Evolutionary conservation across 495 filamentous ascomycete genomes (phyloP).

Genomic region (Penicillium mononematosum): DNA sequence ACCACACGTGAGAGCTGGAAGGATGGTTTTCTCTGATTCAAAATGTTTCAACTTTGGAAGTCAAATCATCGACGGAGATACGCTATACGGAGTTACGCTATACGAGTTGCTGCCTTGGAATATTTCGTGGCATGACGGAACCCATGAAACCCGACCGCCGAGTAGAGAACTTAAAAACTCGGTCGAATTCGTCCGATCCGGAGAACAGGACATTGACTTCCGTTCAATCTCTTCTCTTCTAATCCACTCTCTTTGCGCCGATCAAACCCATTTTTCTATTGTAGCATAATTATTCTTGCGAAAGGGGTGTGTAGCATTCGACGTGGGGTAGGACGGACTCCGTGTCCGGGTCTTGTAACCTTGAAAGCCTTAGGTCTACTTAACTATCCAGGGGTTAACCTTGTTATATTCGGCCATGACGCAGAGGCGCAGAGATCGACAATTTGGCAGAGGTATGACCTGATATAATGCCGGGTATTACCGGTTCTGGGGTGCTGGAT

Average conservation of each 20-base stretch:
- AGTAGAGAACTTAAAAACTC: neutral
- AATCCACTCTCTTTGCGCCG: constrained; percentile 1
- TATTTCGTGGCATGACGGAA: constrained; percentile 11
- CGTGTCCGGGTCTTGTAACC: neutral
- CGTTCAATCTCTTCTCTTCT: neutral
- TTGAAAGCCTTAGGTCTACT: neutral
- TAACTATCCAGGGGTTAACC: neutral
- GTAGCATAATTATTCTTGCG: neutral
- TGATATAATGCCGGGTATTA: neutral
- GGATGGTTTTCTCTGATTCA: neutral
- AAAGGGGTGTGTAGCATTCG: neutral
- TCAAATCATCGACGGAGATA: too few species aligned
- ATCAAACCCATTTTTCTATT: neutral
- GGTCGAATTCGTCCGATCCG: constrained; percentile 14
- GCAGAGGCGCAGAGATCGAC: constrained; percentile 18
- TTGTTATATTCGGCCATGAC: neutral
- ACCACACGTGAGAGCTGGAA: neutral
- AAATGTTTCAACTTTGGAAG: neutral
- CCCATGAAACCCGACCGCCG: constrained; percentile 4
- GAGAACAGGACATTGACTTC: neutral
- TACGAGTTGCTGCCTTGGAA: constrained; percentile 2
- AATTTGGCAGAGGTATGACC: neutral
- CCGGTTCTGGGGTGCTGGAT: neutral
- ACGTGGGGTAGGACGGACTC: neutral
- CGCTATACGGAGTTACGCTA: neutral